Percentiles rank a stretch among this genome's conserved stretches.
These are phyloP conservation scores for Pseudocercospora fijiensis DNA, from an alignment of 2,329 filamentous ascomycete species.

Conservation along the genomic window DNA sequence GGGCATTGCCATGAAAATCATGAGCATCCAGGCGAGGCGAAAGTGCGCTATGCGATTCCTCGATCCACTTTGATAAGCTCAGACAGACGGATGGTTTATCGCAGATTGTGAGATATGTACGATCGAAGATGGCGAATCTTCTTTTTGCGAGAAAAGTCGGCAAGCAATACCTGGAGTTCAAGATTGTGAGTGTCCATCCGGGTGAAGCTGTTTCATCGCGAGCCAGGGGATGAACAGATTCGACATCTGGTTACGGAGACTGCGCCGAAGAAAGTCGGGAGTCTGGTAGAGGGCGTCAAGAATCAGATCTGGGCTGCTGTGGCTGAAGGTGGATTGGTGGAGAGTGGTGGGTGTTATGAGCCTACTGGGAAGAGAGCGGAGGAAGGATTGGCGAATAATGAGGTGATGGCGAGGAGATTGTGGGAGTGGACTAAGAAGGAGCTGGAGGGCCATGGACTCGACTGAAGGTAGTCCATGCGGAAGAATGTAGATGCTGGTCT, in stretches of 20 bases:
- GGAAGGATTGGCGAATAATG: conserved; percentile 32
- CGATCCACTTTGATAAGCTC: conserved; percentile 30
- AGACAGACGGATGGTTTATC: conserved; percentile 40
- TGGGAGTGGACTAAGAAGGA: conserved; percentile 39
- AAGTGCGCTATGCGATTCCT: conserved; percentile 4
- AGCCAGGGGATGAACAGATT: conserved; percentile 38
- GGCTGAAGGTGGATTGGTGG: conserved; percentile 15
- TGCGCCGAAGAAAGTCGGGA: conserved; percentile 9
- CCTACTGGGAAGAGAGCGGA: conserved; percentile 35
- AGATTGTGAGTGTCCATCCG: conserved; percentile 27
- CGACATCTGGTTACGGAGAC: conserved; percentile 15
- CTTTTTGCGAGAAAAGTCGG: conserved; percentile 46
- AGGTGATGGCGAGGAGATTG: conserved; percentile 35
- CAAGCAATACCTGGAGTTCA: conserved; percentile 40
- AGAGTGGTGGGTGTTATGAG: conserved; percentile 41
- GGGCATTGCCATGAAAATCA: neutral
- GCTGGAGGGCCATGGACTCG: conserved; percentile 20
- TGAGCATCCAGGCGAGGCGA: neutral
- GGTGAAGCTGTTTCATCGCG: neutral
- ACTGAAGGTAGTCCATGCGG: neutral
- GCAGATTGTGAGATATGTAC: conserved; percentile 15
- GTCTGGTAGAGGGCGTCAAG: conserved; percentile 25
- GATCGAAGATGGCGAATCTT: conserved; percentile 52
- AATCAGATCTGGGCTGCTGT: conserved; percentile 30
- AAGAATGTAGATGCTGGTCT: neutral